Conservation (phyloP, 306 rosid genomes). For the Dryas drummondii region DNA sequence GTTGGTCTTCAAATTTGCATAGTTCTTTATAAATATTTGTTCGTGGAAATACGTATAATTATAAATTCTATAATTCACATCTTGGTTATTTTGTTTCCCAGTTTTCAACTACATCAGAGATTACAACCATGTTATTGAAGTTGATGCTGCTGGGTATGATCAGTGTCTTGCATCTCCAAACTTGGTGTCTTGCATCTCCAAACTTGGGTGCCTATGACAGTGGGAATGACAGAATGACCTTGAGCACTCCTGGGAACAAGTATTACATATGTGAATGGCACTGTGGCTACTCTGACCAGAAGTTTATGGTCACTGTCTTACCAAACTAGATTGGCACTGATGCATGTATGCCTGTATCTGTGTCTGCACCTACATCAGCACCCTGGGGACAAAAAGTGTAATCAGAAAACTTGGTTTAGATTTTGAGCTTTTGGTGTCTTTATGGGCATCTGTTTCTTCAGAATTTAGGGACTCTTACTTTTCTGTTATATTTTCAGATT, state of each 20-base stretch:
- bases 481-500: too few relatives aligned
- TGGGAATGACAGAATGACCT: not conserved
- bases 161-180: not conserved
- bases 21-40: too few relatives aligned
- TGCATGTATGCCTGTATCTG: not conserved
- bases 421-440: too few relatives aligned
- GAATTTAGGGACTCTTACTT: too few relatives aligned
- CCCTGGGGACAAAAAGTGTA: too few relatives aligned
- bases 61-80: not conserved
- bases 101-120: not conserved
- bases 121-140: not conserved
- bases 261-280: constrained; percentile 5
- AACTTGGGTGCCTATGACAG: not conserved
- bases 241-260: not conserved
- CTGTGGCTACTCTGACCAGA: not conserved
- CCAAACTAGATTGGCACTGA: not conserved
- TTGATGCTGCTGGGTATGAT: not conserved
- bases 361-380: too few relatives aligned
- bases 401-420: too few relatives aligned
- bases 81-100: not conserved
- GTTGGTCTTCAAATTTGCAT: too few relatives aligned
- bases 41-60: not conserved
- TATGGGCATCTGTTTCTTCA: too few relatives aligned
- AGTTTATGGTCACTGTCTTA: not conserved
- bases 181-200: not conserved